Base-by-base conservation (phyloP, 495 filamentous ascomycete genomes). In the Podospora tetraspora region DNA sequence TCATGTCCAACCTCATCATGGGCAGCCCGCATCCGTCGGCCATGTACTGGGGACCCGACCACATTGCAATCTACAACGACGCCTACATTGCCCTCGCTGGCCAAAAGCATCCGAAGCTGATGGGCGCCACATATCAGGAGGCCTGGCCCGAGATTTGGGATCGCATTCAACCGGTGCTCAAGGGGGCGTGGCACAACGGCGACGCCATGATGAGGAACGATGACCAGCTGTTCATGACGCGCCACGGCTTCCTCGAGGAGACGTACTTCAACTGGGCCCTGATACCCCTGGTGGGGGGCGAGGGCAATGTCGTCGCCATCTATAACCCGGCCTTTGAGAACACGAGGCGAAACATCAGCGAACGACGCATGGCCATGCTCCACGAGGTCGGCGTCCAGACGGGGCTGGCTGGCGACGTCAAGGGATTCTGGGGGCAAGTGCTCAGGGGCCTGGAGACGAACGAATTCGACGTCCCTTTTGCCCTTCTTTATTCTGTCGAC, bases 191-290 rank as follows among this genome's bases (percentile, higher is more conserved):
- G 71, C 68, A 79, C 30, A 86, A 84, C 3, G 90, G 89, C 4
- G 83, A 89, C 73, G 87, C 89, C 3, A 91, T 86, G 6, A 90
- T 91, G 89, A 91, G 91, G 73, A 85, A 91, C 70, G 89, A 91
- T 71, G 89, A 91, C 72, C 82, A 83, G 61, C 76, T 91, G 4
- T 90, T 91, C 72, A 78, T 91, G 22, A 81, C 80, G 59, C 82
- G 90, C 19, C 80, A 86, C 61, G 83, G 82, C 3, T 89, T 82
- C 63, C 70, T 89, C 9, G 90, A 92, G 75, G 90, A 92, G 74
- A 85, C 87, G 0, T 90, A 87, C 71, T 91, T 91, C 75, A 85
- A 84, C 64, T 91, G 88, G 88, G 85, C 84, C 1, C 84, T 91
- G 63, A 87, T 90, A 12, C 88, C 88, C 12, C 76, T 91, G 59